Evolutionary conservation across 139 green algal species (phyloP).

Genomic region (Chlamydomonas eustigma): DNA sequence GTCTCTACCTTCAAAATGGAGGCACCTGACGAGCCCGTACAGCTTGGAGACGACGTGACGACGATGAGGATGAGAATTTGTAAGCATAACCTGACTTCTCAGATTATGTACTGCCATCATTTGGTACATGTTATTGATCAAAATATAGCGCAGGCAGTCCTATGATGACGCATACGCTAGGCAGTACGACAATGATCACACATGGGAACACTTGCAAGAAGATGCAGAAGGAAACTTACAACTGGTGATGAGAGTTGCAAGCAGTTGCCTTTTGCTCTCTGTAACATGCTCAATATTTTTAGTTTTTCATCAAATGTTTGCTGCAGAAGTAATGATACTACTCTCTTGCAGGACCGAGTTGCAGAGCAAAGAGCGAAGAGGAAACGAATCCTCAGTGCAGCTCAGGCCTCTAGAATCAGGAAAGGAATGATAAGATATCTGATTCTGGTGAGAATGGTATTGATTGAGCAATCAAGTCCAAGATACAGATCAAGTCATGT

Average conservation of each 20-base stretch:
- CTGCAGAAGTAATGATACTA: background rate
- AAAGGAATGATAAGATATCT: conserved; percentile 93
- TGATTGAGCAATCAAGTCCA: background rate
- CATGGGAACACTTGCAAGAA: conserved; percentile 81
- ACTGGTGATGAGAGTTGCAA: too few species aligned
- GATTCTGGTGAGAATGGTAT: conserved; percentile 49
- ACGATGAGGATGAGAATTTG: too few species aligned
- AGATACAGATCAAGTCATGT: too few species aligned
- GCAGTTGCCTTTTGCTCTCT: too few species aligned
- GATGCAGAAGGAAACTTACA: conserved; percentile 79
- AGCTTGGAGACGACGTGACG: too few species aligned
- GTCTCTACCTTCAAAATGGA: too few species aligned
- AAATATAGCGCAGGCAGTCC: conserved; percentile 35
- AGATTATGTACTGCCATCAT: too few species aligned
- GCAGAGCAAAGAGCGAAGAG: conserved; percentile 63
- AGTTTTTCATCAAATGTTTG: background rate
- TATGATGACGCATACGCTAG: conserved; percentile 61
- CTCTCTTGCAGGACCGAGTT: conserved; percentile 51
- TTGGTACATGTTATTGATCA: too few species aligned
- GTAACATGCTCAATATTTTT: too few species aligned
- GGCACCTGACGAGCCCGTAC: too few species aligned
- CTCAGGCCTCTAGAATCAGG: conserved; percentile 62
- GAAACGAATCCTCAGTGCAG: conserved; percentile 41
- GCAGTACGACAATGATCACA: conserved; percentile 79
- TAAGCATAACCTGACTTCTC: too few species aligned